Base-by-base conservation (phyloP, 106 monocot species). In the Dendrobium catenatum region DNA sequence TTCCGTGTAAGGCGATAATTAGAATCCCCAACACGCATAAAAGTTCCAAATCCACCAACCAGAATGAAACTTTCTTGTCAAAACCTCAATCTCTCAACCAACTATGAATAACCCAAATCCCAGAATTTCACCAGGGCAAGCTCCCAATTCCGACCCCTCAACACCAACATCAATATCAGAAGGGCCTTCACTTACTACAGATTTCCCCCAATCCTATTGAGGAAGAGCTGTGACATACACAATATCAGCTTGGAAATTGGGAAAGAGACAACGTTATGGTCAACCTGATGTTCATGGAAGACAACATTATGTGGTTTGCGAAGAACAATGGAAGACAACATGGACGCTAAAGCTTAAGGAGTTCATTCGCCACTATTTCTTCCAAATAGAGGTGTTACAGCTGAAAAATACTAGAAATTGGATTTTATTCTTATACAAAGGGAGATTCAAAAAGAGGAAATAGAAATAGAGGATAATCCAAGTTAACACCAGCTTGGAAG, bases 191-290 rank as follows among this genome's bases (percentile, higher is more conserved):
- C 59, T n/a, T n/a, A 40, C 9, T 41, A 41, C 5, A 5, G 44
- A 47, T 43, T 24, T 9, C 24, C 26, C 64, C 9, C 10, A 99
- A 89, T 82, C 85, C 94, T 43, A 94, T 94, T 72, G 93, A 99
- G 77, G 95, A 99, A 83, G 95, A 99, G 78, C 98, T 68, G 98
- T 95, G 80, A 95, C 98, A 77, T 95, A 99, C 54, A 90, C 98
- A 31, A 95, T 99, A 85, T 86, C 93, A 87, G 98, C 98, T 73
- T 99, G 98, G 98, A 99, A 99, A 85, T 85, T 86, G 42, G 93
- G 87, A 83, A 99, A 95, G 64, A 82, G 77, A 42, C 89, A 90
- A 75, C 76, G 87, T 73, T 87, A 83, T 73, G 31, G 31, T 31
- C 48, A 13, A 13, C 3, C 0, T 37, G 37, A 67, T 31, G 31